These are phyloP conservation scores for Talaromyces sp. DNA, from an alignment of 2,329 filamentous ascomycete genomes.

Conservation along the genomic window DNA sequence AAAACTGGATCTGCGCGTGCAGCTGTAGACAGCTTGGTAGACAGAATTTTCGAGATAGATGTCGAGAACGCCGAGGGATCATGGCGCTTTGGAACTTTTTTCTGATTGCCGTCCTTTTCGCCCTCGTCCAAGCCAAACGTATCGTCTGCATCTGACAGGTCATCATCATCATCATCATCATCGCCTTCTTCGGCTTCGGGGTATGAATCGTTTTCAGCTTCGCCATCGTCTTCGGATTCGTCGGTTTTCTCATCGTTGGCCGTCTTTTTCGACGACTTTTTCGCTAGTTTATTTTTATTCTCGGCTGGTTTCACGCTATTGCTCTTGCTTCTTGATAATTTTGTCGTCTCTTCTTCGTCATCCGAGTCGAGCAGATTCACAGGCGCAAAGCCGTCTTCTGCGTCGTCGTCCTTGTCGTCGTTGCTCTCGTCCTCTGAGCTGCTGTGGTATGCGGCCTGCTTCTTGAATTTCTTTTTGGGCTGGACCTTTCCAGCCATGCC, in stretches of 20 bases:
- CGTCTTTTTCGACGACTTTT: conserved; percentile 9
- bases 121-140: conserved; percentile 10
- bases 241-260: conserved; percentile 25
- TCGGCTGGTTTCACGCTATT: not conserved
- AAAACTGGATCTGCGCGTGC: conserved; percentile 88
- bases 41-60: conserved; percentile 87
- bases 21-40: conserved; percentile 75
- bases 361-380: conserved; percentile 46
- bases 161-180: conserved; percentile 25
- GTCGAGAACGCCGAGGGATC: conserved; percentile 87
- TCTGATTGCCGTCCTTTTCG: conserved; percentile 33
- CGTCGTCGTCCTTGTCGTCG: conserved; percentile 26
- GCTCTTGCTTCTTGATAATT: conserved; percentile 5
- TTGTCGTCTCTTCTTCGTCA: conserved; percentile 23
- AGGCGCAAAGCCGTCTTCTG: conserved; percentile 41
- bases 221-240: conserved; percentile 36
- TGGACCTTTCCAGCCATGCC: conserved; percentile 49
- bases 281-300: conserved; percentile 5
- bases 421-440: conserved; percentile 51
- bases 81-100: conserved; percentile 64
- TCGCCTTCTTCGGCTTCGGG: conserved; percentile 24
- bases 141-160: conserved; percentile 35
- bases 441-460: conserved; percentile 59
- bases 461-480: conserved; percentile 55
- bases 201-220: conserved; percentile 12